Evolutionary conservation across 345 rosid species (phyloP).

Genomic region (Populus deltoides): DNA sequence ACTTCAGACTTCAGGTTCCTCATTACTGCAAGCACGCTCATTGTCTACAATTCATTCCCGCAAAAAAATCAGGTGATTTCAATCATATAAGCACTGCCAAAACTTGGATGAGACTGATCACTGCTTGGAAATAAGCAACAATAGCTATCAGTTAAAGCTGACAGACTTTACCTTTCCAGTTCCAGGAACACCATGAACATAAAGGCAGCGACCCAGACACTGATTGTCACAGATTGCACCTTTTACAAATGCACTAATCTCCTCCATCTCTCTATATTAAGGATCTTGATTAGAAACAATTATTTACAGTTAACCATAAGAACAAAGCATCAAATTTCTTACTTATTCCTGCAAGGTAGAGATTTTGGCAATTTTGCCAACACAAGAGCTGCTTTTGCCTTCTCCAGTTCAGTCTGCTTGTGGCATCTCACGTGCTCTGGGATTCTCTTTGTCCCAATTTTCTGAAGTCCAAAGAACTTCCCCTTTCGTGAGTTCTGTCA

Average conservation of each 20-base stretch:
- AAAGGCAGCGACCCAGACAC: slow-evolving; percentile 89
- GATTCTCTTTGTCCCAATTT: slow-evolving; percentile 74
- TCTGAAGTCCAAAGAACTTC: slow-evolving; percentile 75
- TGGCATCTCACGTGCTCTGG: slow-evolving; percentile 88
- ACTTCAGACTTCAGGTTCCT: slow-evolving; percentile 81
- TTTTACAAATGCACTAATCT: slow-evolving; percentile 69
- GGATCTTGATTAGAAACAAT: background rate
- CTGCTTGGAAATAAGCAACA: background rate
- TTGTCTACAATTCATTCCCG: slow-evolving; percentile 48
- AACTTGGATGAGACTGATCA: background rate
- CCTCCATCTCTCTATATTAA: slow-evolving; percentile 74
- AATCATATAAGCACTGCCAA: slow-evolving; percentile 1
- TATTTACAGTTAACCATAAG: background rate
- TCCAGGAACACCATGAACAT: slow-evolving; percentile 97
- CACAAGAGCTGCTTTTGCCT: slow-evolving; percentile 76
- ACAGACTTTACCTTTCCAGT: slow-evolving; percentile 71
- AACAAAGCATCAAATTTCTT: slow-evolving; percentile 21
- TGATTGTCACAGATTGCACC: slow-evolving; percentile 87
- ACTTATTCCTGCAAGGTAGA: slow-evolving; percentile 84
- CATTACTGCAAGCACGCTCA: slow-evolving; percentile 83
- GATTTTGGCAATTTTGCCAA: slow-evolving; percentile 81
- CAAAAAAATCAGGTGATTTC: slow-evolving; percentile 13
- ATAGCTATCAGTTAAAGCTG: background rate
- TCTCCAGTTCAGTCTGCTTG: slow-evolving; percentile 82
- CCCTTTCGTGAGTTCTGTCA: slow-evolving; percentile 73